Evolutionary conservation across 2,329 filamentous ascomycete species (phyloP), one percentile per base, ranked within the genome.

Genomic region (Zalaria obscura): DNA sequence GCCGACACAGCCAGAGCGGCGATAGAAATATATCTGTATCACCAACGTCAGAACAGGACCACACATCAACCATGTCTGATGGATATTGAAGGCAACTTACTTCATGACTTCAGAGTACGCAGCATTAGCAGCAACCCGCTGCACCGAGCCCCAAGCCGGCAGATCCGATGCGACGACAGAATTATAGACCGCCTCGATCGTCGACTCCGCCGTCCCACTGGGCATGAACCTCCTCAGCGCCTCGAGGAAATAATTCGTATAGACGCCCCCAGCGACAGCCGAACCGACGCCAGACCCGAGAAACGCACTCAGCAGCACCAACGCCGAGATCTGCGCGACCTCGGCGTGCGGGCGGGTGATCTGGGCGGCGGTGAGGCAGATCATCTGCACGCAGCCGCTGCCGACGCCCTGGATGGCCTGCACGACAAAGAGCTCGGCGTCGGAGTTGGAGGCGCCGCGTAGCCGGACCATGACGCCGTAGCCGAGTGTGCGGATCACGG

Each of bases 391-490:
- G 26, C 70, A 59, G 2, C 69, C 68, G 36, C 58, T 64, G 3
- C 69, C 69, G 3, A 66, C 47, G 2, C 68, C 68, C 47, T 72
- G 69, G 6, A 72, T 56, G 27, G 65, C 50, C 48, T 72, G 69
- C 1, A 69, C 64, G 26, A 65, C 46, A 47, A 70, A 67, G 1
- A 72, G 56, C 51, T 72, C 69, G 5, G 57, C 64, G 0, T 55
- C 47, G 3, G 62, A 62, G 50, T 66, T 70, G 32, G 58, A 48
- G 37, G 60, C 56, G 0, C 58, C 66, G 3, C 67, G 62, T 5
- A 72, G 59, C 2, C 68, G 60, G 27, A 71, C 57, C 69, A 72
- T 72, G 27, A 70, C 49, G 3, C 66, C 68, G 44, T 72, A 71
- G 4, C 69, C 68, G 28, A 71, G 47, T 6, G 69, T 49, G 7